These are phyloP conservation scores for Blumeriella jaapii DNA, from an alignment of 2,329 filamentous ascomycete species.

Conservation along the genomic window DNA sequence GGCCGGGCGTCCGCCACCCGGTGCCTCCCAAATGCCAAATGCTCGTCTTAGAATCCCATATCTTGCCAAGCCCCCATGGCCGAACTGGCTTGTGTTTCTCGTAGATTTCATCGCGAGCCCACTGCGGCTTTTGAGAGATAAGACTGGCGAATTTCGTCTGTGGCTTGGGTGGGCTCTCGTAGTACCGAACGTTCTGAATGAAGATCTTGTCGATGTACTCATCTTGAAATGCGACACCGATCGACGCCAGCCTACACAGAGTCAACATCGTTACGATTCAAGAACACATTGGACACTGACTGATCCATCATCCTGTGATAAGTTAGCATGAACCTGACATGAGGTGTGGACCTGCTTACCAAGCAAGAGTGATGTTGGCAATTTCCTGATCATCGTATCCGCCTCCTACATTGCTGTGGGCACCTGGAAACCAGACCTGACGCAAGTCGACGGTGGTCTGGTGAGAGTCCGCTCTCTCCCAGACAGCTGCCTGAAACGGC, in stretches of 20 bases:
- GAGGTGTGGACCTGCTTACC: slow-evolving; percentile 1
- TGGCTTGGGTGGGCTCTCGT: slow-evolving; percentile 16
- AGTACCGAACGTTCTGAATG: slow-evolving; percentile 23
- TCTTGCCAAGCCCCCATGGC: slow-evolving; percentile 28
- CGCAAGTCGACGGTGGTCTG: slow-evolving; percentile 19
- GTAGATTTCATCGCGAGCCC: slow-evolving; percentile 39
- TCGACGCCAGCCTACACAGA: slow-evolving; percentile 23
- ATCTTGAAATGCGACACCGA: slow-evolving; percentile 27
- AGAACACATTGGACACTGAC: not conserved
- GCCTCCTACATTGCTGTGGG: slow-evolving; percentile 36
- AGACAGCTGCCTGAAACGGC: slow-evolving; percentile 31
- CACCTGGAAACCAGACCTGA: slow-evolving; percentile 36
- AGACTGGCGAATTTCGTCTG: slow-evolving; percentile 10
- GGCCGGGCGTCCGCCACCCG: slow-evolving; percentile 27
- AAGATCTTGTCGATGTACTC: slow-evolving; percentile 26
- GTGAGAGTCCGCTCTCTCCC: slow-evolving; percentile 25
- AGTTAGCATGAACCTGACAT: slow-evolving; percentile 14
- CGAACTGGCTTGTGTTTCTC: slow-evolving; percentile 34
- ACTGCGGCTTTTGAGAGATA: slow-evolving; percentile 19
- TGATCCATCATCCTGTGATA: slow-evolving; percentile 38
- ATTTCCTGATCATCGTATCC: slow-evolving; percentile 37
- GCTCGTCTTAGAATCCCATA: slow-evolving; percentile 25
- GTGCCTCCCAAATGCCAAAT: slow-evolving; percentile 35
- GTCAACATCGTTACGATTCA: not conserved
- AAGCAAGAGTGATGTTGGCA: slow-evolving; percentile 35